Evolutionary conservation across 2,329 filamentous ascomycete genomes (phyloP), one percentile per base, ranked within the genome.

Genomic region (Paecilomyces niveus): DNA sequence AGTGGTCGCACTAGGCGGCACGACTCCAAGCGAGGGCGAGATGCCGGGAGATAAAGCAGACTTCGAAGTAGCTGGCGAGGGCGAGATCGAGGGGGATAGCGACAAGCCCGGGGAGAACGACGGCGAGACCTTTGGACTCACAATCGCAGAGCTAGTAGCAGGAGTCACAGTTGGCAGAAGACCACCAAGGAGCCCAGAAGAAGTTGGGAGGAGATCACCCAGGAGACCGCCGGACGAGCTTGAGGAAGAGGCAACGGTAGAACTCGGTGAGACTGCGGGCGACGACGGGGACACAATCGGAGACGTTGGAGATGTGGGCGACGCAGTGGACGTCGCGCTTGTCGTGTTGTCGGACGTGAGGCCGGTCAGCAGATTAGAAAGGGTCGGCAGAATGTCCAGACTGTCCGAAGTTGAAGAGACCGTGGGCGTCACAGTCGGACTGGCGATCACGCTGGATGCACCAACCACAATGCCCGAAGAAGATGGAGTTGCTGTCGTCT

Each of bases 401-500:
- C 50, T 21, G 24, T 52, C 50, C 22, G 50, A 26, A 29, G 50
- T 52, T 21, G 50, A 29, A 29, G 50, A 52, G 21, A 22, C 29
- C 53, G 29, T 33, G 53, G 18, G 29, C 7, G 39, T 45, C 39
- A 21, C n/a, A 18, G 39, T 18, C 5, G 39, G 39, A 33, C 45
- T 55, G 26, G 26, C 18, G 13, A 49, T 56, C 22, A 51, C 18
- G 13, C 57, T 55, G 13, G 51, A 22, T 54, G 57, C 33, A 54
- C 21, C 33, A 54, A 39, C 24, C 45, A 58, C 39, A 57, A 32
- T 11, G 15, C 55, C 33, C n/a, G 54, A 39, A 50, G 54, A 31
- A 5, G 45, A 56, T 22, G 56, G 35, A 1, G 58, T 54, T 35
- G 49, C 55, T 18, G 56, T 58, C 24, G 58, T 53, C 26, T 13